Conservation (phyloP, 2,329 filamentous ascomycete species). For the Fusarium sp. region DNA sequence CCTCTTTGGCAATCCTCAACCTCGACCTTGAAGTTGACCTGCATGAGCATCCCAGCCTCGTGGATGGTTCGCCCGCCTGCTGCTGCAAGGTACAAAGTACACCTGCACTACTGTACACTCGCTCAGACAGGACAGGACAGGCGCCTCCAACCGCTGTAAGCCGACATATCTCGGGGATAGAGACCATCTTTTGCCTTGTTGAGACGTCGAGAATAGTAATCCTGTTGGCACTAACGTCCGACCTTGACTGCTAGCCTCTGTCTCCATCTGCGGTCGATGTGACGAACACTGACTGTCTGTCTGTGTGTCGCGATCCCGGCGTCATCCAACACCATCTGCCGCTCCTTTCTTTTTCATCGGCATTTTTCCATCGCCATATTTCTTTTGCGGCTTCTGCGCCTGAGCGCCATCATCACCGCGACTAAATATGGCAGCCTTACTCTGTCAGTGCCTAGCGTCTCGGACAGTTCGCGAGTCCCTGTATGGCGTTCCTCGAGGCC, state of each 20-base stretch:
- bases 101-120: neutral
- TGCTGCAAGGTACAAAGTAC: constrained; percentile 34
- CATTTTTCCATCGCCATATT: constrained; percentile 15
- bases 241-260: constrained; percentile 15
- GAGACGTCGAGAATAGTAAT: constrained; percentile 24
- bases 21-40: constrained; percentile 28
- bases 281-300: neutral
- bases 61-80: constrained; percentile 13
- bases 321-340: constrained; percentile 36
- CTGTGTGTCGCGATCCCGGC: constrained; percentile 11
- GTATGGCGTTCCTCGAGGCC: constrained; percentile 28
- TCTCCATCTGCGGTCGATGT: neutral
- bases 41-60: constrained; percentile 27
- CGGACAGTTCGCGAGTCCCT: constrained; percentile 27
- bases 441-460: constrained; percentile 22
- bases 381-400: constrained; percentile 26
- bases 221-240: constrained; percentile 17
- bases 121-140: constrained; percentile 1
- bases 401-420: constrained; percentile 20
- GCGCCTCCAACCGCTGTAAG: constrained; percentile 11
- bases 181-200: constrained; percentile 2
- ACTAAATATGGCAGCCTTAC: constrained; percentile 26
- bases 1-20: constrained; percentile 24
- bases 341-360: constrained; percentile 34
- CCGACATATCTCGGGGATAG: constrained; percentile 18